Percentiles rank a stretch among this genome's conserved stretches.
Evolutionary conservation across 164 flowering plant genomes (phyloP).

Genomic region (Annona cherimola): DNA sequence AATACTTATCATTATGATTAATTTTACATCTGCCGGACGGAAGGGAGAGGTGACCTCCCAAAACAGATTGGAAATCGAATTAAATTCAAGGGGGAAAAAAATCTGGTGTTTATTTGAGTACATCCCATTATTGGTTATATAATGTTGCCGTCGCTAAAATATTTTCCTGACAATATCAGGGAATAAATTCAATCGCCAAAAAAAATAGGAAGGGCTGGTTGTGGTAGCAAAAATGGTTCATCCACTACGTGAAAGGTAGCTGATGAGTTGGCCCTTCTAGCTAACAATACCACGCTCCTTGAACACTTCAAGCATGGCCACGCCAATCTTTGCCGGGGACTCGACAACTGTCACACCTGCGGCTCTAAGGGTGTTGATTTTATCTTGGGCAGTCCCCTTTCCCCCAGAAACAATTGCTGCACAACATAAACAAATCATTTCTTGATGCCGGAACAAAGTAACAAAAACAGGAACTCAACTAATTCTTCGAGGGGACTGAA

Average conservation of each 20-base stretch:
- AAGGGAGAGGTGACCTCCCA: too few relatives aligned
- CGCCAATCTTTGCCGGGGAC: slow-evolving; percentile 93
- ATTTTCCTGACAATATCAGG: not conserved
- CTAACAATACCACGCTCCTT: slow-evolving; percentile 69
- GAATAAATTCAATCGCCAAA: not conserved
- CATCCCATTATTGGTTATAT: not conserved
- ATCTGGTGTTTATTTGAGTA: not conserved
- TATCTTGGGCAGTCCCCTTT: slow-evolving; percentile 98
- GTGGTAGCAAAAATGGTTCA: not conserved
- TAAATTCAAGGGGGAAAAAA: not conserved
- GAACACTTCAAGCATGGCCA: slow-evolving; percentile 80
- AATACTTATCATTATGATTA: too few relatives aligned
- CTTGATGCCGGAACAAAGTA: not conserved
- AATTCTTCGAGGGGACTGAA: not conserved
- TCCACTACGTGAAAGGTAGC: not conserved
- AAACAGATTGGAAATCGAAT: not conserved
- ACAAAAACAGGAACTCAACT: not conserved
- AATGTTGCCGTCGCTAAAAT: not conserved
- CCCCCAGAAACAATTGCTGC: slow-evolving; percentile 99
- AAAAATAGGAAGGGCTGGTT: not conserved
- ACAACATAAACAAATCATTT: slow-evolving; percentile 3
- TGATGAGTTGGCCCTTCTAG: slow-evolving; percentile 12
- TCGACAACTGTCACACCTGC: slow-evolving; percentile 95
- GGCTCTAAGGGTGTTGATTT: slow-evolving; percentile 81
- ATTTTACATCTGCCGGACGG: too few relatives aligned